Evolutionary conservation across 2,329 filamentous ascomycete genomes (phyloP).

Genomic region (Xylaria digitata): DNA sequence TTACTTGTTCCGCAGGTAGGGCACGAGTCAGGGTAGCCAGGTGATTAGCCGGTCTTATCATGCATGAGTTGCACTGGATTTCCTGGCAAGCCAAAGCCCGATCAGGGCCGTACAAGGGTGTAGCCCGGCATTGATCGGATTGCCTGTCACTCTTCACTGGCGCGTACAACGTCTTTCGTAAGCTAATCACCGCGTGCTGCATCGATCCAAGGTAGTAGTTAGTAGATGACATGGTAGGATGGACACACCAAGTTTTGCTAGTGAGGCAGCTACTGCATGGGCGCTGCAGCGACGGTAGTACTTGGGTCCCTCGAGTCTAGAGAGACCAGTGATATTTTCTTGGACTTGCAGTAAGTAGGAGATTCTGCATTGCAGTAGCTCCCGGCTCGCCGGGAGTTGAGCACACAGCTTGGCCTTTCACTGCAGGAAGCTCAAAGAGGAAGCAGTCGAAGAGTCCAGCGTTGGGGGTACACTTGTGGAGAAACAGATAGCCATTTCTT

Average conservation of each 20-base stretch:
- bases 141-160: slow-evolving; percentile 16
- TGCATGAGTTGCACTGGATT: slow-evolving; percentile 31
- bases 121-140: slow-evolving; percentile 24
- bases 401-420: slow-evolving; percentile 31
- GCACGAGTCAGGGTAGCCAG: slow-evolving; percentile 38
- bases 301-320: slow-evolving; percentile 28
- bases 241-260: slow-evolving; percentile 38
- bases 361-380: slow-evolving; percentile 42
- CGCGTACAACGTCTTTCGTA: slow-evolving; percentile 14
- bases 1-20: slow-evolving; percentile 37
- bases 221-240: slow-evolving; percentile 43
- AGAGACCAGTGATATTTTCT: slow-evolving; percentile 25
- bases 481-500: slow-evolving; percentile 17
- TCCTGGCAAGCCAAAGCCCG: slow-evolving; percentile 28
- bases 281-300: slow-evolving; percentile 35
- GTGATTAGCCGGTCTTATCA: slow-evolving; percentile 32
- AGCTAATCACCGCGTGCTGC: slow-evolving; percentile 40
- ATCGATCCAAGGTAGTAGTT: slow-evolving; percentile 42
- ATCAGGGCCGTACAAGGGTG: slow-evolving; percentile 36
- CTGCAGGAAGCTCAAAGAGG: slow-evolving; percentile 49
- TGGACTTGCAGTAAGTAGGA: slow-evolving; percentile 33
- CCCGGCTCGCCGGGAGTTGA: slow-evolving; percentile 38
- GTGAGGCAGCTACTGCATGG: slow-evolving; percentile 30
- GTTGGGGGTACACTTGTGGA: slow-evolving; percentile 38
- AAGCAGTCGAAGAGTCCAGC: slow-evolving; percentile 39